Evolutionary conservation across 2,329 filamentous ascomycete genomes (phyloP), one percentile per base, ranked within the genome.

Genomic region (Madurella mycetomatis): DNA sequence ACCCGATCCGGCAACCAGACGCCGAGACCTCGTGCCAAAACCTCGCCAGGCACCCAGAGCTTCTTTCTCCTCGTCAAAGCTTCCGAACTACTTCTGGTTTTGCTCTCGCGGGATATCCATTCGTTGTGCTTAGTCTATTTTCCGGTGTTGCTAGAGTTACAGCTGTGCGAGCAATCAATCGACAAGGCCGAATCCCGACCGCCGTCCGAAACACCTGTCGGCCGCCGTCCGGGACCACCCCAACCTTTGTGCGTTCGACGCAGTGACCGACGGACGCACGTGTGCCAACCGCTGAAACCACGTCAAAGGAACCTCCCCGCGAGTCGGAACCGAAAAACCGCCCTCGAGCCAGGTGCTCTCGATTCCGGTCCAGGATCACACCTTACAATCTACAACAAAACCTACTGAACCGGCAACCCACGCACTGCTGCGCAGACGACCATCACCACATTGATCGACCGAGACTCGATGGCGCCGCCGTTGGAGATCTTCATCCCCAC

Each of bases 401-500:
- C n/a, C 18, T 18, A 30, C 25, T 30, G 1, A 44, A 49, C 9
- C 46, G 17, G 41, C 16, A 39, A 37, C 34, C 25, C 12, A 32
- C 17, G 30, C 9, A 16, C n/a, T 8, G 39, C 18, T 17, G 34
- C n/a, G 15, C 19, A 16, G 12, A 31, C n/a, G 13, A 34, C 19
- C 39, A 41, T 13, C 25, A 17, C n/a, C 39, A 5, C 30, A 1
- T n/a, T 31, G 40, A 41, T 11, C 39, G 17, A 25, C 9, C 30
- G 17, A 9, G 41, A 41, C 49, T 69, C 54, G 58, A 86, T 86
- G 84, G 80, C 82, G 58, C 83, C 84, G 49, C 81, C 84, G 40
- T 77, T 81, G 66, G 83, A 87, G 67, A 84, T 87, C 66, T 82
- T 81, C 56, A 86, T 87, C 61, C 83, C 83, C 11, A 82, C 81